Percentiles rank a stretch among this genome's conserved stretches.
Evolutionary conservation across 2,329 filamentous ascomycete genomes (phyloP).

Genomic region (Diplocarpon rosae): DNA sequence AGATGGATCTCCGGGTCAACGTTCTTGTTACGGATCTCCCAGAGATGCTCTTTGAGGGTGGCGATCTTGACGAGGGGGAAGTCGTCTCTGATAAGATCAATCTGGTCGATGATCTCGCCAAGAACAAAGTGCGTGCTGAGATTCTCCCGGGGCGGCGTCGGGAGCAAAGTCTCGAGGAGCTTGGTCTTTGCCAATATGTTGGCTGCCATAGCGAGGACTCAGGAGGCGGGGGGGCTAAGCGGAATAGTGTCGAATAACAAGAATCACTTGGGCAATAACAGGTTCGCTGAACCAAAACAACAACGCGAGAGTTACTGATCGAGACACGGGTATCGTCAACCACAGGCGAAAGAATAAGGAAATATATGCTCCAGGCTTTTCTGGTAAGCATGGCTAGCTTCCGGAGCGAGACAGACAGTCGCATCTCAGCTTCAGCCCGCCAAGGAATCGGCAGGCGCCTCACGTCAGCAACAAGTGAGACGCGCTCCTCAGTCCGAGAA

Average conservation of each 20-base stretch:
- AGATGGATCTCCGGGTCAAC: constrained; percentile 26
- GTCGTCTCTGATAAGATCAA: constrained; percentile 20
- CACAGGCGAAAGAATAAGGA: too few species aligned
- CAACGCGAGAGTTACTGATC: too few species aligned
- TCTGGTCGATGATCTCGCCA: constrained; percentile 27
- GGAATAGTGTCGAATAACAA: background rate
- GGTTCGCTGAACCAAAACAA: too few species aligned
- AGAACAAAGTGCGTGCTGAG: constrained; percentile 24
- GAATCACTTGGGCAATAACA: background rate
- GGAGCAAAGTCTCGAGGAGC: constrained; percentile 7
- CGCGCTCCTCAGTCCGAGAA: background rate
- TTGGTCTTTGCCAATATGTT: constrained; percentile 1
- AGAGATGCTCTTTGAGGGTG: constrained; percentile 24
- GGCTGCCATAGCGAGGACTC: background rate
- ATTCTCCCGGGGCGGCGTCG: constrained; percentile 16
- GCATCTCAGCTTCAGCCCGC: constrained; percentile 4
- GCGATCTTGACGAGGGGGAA: constrained; percentile 21
- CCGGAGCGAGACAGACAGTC: background rate
- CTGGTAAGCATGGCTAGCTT: too few species aligned
- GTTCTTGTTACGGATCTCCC: constrained; percentile 23
- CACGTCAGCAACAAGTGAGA: constrained; percentile 9
- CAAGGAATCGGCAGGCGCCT: constrained; percentile 3
- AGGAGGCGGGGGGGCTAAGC: too few species aligned
- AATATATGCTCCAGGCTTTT: too few species aligned
- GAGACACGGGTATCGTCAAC: too few species aligned